These are phyloP conservation scores for Penicillium robsamsonii DNA, from an alignment of 495 filamentous ascomycete species.

Conservation along the genomic window DNA sequence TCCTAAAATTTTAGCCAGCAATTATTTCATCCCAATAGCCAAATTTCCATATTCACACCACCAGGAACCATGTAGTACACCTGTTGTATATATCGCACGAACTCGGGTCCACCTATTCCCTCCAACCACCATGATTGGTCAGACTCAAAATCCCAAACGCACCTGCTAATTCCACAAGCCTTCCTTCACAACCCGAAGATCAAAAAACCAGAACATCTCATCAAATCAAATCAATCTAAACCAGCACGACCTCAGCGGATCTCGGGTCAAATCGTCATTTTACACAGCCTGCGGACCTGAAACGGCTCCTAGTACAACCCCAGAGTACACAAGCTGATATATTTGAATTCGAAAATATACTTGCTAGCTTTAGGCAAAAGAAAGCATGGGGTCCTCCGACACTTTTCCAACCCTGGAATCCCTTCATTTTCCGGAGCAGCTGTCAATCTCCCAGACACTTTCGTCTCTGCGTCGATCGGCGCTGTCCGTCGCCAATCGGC, in stretches of 20 bases:
- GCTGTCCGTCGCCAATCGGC: conserved; percentile 76
- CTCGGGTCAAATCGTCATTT: neutral
- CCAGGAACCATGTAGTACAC: conserved; percentile 5
- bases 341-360: conserved; percentile 6
- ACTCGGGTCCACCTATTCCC: conserved; percentile 2
- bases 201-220: neutral
- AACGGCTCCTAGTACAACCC: conserved; percentile 11
- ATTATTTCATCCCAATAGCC: neutral
- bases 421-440: conserved; percentile 42
- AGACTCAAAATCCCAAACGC: conserved; percentile 11
- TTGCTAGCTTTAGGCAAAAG: neutral
- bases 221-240: neutral
- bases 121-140: conserved; percentile 14
- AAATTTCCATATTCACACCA: neutral
- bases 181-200: neutral
- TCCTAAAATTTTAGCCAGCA: neutral
- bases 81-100: conserved; percentile 2
- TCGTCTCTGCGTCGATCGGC: conserved; percentile 66
- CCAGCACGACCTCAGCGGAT: neutral
- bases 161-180: conserved; percentile 17
- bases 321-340: conserved; percentile 9
- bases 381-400: conserved; percentile 19
- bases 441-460: conserved; percentile 45
- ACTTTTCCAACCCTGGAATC: conserved; percentile 40
- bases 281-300: neutral